phyloP scores from a whole-genome alignment of 2,329 filamentous ascomycete genomes.

The Cladosporium sp. region DNA sequence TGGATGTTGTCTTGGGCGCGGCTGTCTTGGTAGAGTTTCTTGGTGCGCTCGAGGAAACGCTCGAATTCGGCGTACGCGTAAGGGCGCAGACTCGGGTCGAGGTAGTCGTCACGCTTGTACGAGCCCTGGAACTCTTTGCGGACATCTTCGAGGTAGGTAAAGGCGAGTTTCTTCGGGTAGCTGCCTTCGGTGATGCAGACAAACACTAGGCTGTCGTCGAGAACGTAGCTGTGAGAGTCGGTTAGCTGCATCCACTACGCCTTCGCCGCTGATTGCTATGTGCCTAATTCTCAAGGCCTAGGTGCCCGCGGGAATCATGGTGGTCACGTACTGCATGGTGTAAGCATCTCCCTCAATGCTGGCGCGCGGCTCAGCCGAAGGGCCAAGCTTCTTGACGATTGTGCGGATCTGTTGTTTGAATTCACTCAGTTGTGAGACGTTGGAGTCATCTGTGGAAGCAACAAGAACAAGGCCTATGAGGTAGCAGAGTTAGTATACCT shows the following conservation, averaged over 20 bases:
- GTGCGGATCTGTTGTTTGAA: constrained; percentile 89
- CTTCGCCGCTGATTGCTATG: not conserved
- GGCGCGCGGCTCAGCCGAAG: constrained; percentile 84
- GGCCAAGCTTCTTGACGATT: constrained; percentile 80
- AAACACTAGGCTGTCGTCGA: constrained; percentile 80
- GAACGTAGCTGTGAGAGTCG: constrained; percentile 64
- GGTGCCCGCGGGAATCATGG: not conserved
- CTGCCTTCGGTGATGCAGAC: constrained; percentile 88
- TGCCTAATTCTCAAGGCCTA: not conserved
- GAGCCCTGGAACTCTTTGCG: constrained; percentile 84
- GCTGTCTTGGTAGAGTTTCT: constrained; percentile 88
- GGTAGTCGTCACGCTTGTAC: constrained; percentile 70
- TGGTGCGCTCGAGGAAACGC: constrained; percentile 89
- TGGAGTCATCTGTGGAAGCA: constrained; percentile 87
- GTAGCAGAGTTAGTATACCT: not conserved
- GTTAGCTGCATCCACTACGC: constrained; percentile 10
- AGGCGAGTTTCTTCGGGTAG: constrained; percentile 96
- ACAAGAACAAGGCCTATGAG: constrained; percentile 72
- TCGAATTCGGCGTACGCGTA: constrained; percentile 99
- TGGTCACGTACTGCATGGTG: constrained; percentile 70
- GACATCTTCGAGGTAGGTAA: constrained; percentile 94
- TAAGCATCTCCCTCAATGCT: constrained; percentile 82
- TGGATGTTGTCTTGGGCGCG: constrained; percentile 89
- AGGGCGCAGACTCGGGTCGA: constrained; percentile 70
- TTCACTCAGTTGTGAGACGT: constrained; percentile 73